Base-by-base conservation (phyloP, 805 yeast genomes). In the Candida corydali region DNA sequence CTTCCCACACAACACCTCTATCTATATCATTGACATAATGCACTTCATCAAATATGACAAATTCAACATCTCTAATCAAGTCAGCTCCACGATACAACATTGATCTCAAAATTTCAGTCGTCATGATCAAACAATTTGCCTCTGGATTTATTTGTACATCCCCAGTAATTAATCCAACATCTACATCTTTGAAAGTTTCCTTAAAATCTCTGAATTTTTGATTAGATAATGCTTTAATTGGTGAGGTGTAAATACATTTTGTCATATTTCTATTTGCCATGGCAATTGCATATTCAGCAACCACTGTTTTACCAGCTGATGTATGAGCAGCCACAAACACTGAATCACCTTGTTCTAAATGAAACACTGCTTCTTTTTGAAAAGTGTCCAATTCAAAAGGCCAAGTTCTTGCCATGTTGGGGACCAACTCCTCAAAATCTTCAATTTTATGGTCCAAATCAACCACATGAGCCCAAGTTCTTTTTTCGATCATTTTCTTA, bases 1-100 rank as follows among this genome's bases (percentile, higher is more conserved):
- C 98, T 65, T 93, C 98, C 98, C 98, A 93, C 3, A 93, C 98
- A 10, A 93, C 98, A 53, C 98, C 98, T 59, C 98, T 79, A 51
- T 87, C 96, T 40, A 86, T 82, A 63, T 93, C 98, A 57, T 93
- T 93, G 44, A 93, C 96, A 55, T 93, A 93, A 61, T 93, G 98
- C 1, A 93, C 98, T 57, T 93, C 98, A 64, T 93, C 98, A 57
- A 93, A 93, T 27, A 93, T 88, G 18, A 93, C 96, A 69, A 89
- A 93, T 54, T 91, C 98, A 16, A 93, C 97, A 61, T 93, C 98
- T 57, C 98, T 74, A 49, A 93, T 89, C 31, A 93, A 61, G 63
- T 93, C 98, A 0, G 98, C 96, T 42, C 98, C 98, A 52, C 96
- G 72, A 54, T 93, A 93, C 26, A 93, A 73, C 98, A 93, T 93